Conservation (phyloP, 441 rosid genomes). For the Macaranga tanarius region DNA sequence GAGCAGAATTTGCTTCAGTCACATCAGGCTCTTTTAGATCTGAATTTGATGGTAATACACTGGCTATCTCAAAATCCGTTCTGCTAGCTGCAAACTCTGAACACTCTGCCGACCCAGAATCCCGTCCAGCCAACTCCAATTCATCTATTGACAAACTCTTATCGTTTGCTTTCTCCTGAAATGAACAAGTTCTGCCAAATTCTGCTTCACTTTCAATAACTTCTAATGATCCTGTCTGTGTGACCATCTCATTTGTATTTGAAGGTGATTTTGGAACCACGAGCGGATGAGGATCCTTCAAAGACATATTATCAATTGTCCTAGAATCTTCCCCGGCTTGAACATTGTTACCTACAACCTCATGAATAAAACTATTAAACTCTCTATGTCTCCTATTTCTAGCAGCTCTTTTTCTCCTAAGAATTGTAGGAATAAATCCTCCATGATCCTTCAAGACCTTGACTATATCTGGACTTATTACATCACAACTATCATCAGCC, state of each 20-base stretch:
- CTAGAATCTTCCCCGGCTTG: constrained; percentile 25
- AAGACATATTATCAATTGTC: constrained; percentile 21
- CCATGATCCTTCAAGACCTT: constrained; percentile 15
- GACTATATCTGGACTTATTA: constrained; percentile 21
- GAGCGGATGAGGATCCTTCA: constrained; percentile 26
- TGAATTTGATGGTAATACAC: constrained; percentile 21
- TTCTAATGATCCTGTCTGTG: constrained; percentile 24
- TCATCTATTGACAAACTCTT: constrained; percentile 23
- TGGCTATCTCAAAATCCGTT: constrained; percentile 26
- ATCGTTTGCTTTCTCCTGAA: constrained; percentile 20
- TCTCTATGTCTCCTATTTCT: constrained; percentile 35
- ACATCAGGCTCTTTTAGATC: constrained; percentile 34
- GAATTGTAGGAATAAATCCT: constrained; percentile 12
- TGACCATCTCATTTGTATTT: constrained; percentile 21
- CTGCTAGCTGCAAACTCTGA: constrained; percentile 34
- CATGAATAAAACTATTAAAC: constrained; percentile 21
- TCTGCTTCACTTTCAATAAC: constrained; percentile 21
- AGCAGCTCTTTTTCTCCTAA: constrained; percentile 45
- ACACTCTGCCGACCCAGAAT: constrained; percentile 29
- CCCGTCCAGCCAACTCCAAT: constrained; percentile 33
- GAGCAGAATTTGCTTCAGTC: constrained; percentile 36
- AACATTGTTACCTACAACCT: constrained; percentile 28
- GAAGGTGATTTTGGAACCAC: constrained; percentile 22
- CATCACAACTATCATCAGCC: constrained; percentile 20
- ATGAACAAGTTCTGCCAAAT: constrained; percentile 18